phyloP scores from a whole-genome alignment of 768 basidiomycete genomes.

The Porphyrellus cyaneotinctus region DNA sequence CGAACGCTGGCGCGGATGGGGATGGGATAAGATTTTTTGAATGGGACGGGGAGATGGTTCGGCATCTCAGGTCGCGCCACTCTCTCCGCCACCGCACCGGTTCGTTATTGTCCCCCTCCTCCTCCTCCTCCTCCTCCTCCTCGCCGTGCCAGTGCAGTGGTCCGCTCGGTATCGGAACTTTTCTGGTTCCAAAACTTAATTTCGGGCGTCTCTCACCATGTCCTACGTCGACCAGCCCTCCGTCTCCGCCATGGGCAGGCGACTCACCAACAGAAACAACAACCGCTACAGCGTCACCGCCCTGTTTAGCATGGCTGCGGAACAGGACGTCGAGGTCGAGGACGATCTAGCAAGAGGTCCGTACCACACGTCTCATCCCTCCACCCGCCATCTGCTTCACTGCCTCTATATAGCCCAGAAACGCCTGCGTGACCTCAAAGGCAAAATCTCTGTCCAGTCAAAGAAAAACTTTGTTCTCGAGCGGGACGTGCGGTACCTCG shows the following conservation, averaged over 20 bases:
- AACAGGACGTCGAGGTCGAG: conserved; percentile 97
- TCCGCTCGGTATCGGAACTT: conserved; percentile 1
- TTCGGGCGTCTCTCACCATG: conserved; percentile 34
- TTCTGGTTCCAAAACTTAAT: too few relatives aligned
- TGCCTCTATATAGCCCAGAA: conserved; percentile 73
- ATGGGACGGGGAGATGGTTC: conserved; percentile 70
- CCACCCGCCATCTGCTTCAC: background rate
- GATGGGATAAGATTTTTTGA: conserved; percentile 63
- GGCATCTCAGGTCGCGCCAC: conserved; percentile 49
- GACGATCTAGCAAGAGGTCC: conserved; percentile 92
- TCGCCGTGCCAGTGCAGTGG: too few relatives aligned
- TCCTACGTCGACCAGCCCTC: conserved; percentile 63
- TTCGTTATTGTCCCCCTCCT: conserved; percentile 7
- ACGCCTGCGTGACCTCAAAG: conserved; percentile 91
- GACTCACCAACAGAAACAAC: conserved; percentile 88
- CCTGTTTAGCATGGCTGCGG: conserved; percentile 95
- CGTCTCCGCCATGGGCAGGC: conserved; percentile 61
- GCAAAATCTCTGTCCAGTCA: conserved; percentile 94
- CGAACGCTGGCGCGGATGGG: conserved; percentile 54
- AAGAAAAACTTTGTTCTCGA: conserved; percentile 99
- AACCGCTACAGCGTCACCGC: conserved; percentile 96
- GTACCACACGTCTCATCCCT: conserved; percentile 22
- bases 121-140: too few relatives aligned
- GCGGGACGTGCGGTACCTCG: conserved; percentile 96
- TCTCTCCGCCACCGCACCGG: too few relatives aligned